These are phyloP conservation scores for Westerdykella sp. DNA, from an alignment of 2,329 filamentous ascomycete species.

Conservation along the genomic window DNA sequence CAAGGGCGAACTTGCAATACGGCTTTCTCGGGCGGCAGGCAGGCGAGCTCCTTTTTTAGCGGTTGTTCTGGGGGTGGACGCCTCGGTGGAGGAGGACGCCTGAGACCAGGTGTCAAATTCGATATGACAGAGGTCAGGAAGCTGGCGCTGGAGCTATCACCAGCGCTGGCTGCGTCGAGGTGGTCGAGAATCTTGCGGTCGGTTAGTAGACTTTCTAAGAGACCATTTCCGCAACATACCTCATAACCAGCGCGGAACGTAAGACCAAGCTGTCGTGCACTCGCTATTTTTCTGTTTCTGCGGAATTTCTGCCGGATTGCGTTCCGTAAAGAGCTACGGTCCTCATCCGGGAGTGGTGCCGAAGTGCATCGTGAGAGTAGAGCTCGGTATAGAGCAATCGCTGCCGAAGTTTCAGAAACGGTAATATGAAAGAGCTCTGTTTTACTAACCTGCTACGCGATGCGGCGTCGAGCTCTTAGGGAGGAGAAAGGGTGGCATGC, in stretches of 20 bases:
- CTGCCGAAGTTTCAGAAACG: slow-evolving; percentile 33
- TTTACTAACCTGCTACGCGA: slow-evolving; percentile 45
- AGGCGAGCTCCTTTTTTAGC: slow-evolving; percentile 18
- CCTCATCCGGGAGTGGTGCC: slow-evolving; percentile 49
- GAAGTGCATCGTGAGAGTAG: slow-evolving; percentile 55
- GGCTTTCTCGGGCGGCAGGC: slow-evolving; percentile 32
- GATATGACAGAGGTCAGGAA: slow-evolving; percentile 27
- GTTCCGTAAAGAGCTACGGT: slow-evolving; percentile 49
- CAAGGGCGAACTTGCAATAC: slow-evolving; percentile 50
- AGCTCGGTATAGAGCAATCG: slow-evolving; percentile 65
- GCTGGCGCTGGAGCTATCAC: slow-evolving; percentile 20
- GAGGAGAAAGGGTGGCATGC: slow-evolving; percentile 43
- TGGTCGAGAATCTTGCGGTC: slow-evolving; percentile 36
- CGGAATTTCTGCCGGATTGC: slow-evolving; percentile 58
- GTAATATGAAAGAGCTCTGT: neutral
- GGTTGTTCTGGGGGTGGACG: slow-evolving; percentile 4
- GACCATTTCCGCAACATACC: slow-evolving; percentile 29
- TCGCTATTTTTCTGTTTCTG: slow-evolving; percentile 53
- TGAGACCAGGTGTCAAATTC: slow-evolving; percentile 36
- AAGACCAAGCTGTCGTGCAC: slow-evolving; percentile 54
- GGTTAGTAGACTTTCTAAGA: slow-evolving; percentile 2
- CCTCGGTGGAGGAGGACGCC: slow-evolving; percentile 11
- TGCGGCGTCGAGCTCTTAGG: slow-evolving; percentile 46
- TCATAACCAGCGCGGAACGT: slow-evolving; percentile 65
- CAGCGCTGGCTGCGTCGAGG: slow-evolving; percentile 38